Evolutionary conservation across 2,329 filamentous ascomycete genomes (phyloP).

Genomic region (Sporothrix dimorphospora): DNA sequence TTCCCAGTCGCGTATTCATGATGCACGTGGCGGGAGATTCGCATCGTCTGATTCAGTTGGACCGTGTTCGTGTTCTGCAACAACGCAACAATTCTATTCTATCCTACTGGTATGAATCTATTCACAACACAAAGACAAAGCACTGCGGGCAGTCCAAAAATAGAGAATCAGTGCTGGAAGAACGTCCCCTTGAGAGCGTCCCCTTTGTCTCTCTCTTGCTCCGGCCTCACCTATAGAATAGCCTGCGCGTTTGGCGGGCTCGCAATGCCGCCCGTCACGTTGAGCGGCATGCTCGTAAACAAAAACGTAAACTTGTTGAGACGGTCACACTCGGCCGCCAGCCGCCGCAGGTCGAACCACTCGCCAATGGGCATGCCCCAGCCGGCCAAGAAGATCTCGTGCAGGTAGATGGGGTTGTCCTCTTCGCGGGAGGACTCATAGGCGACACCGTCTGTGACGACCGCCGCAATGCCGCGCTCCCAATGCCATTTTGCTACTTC

Average conservation of each 20-base stretch:
- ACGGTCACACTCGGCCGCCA: constrained; percentile 6
- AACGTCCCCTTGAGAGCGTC: no score
- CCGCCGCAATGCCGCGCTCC: constrained; percentile 11
- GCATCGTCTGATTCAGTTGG: no score
- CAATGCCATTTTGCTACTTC: constrained; percentile 23
- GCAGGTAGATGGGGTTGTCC: constrained; percentile 14
- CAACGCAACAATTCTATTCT: no score
- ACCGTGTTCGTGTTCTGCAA: no score
- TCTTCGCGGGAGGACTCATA: constrained; percentile 9
- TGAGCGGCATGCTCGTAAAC: constrained; percentile 24
- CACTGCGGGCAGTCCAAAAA: no score
- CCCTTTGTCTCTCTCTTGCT: no score
- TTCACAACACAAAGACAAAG: no score
- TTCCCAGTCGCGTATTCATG: no score
- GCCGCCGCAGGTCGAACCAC: constrained; percentile 15
- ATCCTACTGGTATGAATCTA: neutral
- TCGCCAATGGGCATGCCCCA: constrained; percentile 17
- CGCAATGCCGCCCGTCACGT: constrained; percentile 19
- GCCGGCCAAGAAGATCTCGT: constrained; percentile 23
- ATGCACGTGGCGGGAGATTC: no score
- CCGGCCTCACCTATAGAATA: no score
- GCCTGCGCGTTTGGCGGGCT: constrained; percentile 19
- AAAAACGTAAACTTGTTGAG: constrained; percentile 14
- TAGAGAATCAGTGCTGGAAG: no score
- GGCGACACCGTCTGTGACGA: constrained; percentile 12